These are phyloP conservation scores for Picea sitchensis DNA, from an alignment of 75 land plant genomes.

Conservation along the genomic window DNA sequence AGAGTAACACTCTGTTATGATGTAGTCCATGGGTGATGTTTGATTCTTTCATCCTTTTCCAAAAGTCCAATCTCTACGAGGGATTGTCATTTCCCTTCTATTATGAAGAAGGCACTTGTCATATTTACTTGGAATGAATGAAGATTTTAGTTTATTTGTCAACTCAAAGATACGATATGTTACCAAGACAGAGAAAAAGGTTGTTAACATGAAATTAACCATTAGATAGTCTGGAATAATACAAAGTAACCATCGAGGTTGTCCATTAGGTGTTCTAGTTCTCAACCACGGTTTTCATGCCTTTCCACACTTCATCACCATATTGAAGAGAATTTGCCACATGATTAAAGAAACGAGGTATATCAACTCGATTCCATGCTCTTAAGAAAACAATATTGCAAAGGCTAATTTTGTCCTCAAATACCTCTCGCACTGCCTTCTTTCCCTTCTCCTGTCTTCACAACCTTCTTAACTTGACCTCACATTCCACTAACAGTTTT, in stretches of 20 bases:
- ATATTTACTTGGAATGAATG: conserved; percentile 74
- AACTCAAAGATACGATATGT: conserved; percentile 80
- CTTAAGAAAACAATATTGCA: conserved; percentile 93
- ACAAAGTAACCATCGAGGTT: too few relatives aligned
- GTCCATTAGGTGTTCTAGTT: too few relatives aligned
- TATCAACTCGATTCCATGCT: conserved; percentile 85
- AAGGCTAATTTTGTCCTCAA: conserved; percentile 90
- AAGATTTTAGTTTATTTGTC: conserved; percentile 60
- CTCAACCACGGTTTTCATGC: conserved; percentile 91
- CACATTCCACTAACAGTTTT: conserved; percentile 96
- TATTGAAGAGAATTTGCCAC: conserved; percentile 84
- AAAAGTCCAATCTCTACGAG: too few relatives aligned
- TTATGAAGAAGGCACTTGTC: conserved; percentile 58
- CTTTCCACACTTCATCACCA: conserved; percentile 70
- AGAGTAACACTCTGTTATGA: too few relatives aligned
- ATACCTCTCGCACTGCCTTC: conserved; percentile 96
- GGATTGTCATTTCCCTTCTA: conserved; percentile 59
- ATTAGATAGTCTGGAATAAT: too few relatives aligned
- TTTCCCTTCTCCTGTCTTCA: conserved; percentile 72
- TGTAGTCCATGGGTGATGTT: too few relatives aligned
- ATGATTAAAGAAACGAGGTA: conserved; percentile 80
- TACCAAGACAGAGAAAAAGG: conserved; percentile 17
- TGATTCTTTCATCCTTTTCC: too few relatives aligned
- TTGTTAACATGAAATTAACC: too few relatives aligned
- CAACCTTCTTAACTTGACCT: conserved; percentile 97